Percentiles rank a stretch among this genome's conserved stretches.
Conservation (phyloP, 331 rosid species). For the Pyrus hybrid region DNA sequence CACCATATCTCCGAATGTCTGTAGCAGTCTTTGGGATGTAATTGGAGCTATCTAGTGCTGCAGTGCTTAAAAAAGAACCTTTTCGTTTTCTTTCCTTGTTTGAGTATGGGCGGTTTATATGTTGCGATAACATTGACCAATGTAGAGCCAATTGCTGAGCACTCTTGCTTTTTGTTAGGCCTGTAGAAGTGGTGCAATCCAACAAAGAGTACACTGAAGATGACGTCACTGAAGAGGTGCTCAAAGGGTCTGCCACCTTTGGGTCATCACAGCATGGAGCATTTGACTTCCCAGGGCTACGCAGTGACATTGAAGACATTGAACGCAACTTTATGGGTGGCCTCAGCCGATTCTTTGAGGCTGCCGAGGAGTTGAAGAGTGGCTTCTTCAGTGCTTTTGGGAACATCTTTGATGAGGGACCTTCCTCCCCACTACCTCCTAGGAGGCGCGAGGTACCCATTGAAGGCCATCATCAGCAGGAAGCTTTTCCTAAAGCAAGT, state of each 20-base stretch:
- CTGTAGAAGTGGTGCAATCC: slow-evolving; percentile 70
- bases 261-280: slow-evolving; percentile 37
- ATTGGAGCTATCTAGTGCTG: background rate
- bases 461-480: slow-evolving; percentile 28
- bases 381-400: slow-evolving; percentile 43
- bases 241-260: slow-evolving; percentile 36
- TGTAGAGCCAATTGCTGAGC: background rate
- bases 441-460: slow-evolving; percentile 44
- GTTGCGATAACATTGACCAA: background rate
- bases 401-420: slow-evolving; percentile 32
- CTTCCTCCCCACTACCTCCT: slow-evolving; percentile 37
- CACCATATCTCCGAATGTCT: background rate
- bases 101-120: background rate
- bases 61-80: no score
- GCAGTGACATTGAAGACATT: slow-evolving; percentile 49
- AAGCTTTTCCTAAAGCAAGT: slow-evolving; percentile 25
- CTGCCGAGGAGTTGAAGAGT: slow-evolving; percentile 67
- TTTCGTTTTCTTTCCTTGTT: background rate
- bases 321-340: slow-evolving; percentile 48
- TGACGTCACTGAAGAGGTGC: slow-evolving; percentile 58
- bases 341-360: slow-evolving; percentile 50
- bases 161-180: slow-evolving; percentile 32
- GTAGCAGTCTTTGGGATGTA: background rate
- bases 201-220: slow-evolving; percentile 76
- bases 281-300: slow-evolving; percentile 69